Evolutionary conservation across 164 flowering plant species (phyloP), one percentile per base, ranked within the genome.

Genomic region (Liriodendron chinense): DNA sequence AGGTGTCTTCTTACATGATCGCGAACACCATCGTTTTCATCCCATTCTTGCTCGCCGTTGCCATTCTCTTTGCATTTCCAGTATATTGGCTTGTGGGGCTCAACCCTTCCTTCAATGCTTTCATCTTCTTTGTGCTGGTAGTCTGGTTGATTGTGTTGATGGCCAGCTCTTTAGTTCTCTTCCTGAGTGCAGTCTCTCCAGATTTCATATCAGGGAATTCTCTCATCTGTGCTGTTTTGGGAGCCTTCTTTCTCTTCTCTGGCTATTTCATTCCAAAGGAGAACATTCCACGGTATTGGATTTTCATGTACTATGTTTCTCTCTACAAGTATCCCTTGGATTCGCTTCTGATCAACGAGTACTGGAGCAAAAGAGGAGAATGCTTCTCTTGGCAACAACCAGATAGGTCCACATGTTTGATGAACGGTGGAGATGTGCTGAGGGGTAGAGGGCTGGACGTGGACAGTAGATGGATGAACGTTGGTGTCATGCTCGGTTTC

Each of bases 251-350:
- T 74, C 94, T 96, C 74, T 96, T 96, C 86, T 94, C 99, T 0
- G 98, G 99, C 63, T 96, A 96, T 82, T 94, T 96, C 89, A 96
- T 96, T 66, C 96, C 97, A 0, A 93, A 87, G 72, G 96, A 93
- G 53, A 85, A 73, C 81, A 91, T 96, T 47, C 99, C 98, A 20
- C 92, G 90, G 65, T 91, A 90, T 68, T 96, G 98, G 98, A 53
- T 93, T 0, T 92, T 93, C 88, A 96, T 93, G 99, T 92, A 93
- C 85, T 93, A 93, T 72, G 86, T 89, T 18, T 92, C 97, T 1
- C 84, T 96, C 1, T 93, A 92, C 69, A 84, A 91, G 81, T 93
- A 96, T 74, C 99, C 98, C 13, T 80, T 93, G 84, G 99, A 96
- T 64, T 75, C 85, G 5, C 79, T 91, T 50, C 81, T 96, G 6